These are phyloP conservation scores for Picea glauca DNA, from an alignment of 75 land plant species.

Conservation along the genomic window DNA sequence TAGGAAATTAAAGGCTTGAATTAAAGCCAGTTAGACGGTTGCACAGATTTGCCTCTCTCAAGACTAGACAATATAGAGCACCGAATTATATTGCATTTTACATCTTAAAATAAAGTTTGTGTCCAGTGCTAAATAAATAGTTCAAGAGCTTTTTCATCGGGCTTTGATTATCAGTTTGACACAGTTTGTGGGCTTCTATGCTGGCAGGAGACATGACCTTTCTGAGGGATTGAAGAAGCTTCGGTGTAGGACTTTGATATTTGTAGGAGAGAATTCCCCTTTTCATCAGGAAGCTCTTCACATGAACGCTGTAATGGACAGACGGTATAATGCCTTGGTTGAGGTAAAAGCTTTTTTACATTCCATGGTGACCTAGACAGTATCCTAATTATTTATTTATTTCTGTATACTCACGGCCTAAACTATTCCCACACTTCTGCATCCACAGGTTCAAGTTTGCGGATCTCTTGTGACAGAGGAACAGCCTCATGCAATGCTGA, in stretches of 20 bases:
- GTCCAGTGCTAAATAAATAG: not conserved
- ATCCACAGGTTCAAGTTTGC: conserved; percentile 76
- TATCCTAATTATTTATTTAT: not conserved
- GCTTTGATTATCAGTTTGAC: not conserved
- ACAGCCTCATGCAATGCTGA: conserved; percentile 85
- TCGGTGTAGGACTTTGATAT: conserved; percentile 67
- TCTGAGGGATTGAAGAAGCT: conserved; percentile 56
- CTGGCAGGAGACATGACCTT: conserved; percentile 57
- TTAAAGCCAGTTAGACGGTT: not conserved
- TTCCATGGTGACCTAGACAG: not conserved
- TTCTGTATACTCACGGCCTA: not conserved
- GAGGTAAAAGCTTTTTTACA: conserved; percentile 48
- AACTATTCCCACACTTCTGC: not conserved
- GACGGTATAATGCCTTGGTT: conserved; percentile 62
- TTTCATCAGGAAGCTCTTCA: conserved; percentile 76
- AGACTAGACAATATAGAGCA: not conserved
- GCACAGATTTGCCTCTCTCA: not conserved
- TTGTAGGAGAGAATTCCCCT: conserved; percentile 81
- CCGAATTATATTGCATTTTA: not conserved
- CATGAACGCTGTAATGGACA: conserved; percentile 60
- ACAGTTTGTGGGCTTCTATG: not conserved
- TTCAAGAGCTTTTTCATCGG: not conserved
- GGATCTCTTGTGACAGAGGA: conserved; percentile 92
- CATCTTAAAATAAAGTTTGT: not conserved
- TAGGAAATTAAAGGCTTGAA: no score